phyloP scores from a whole-genome alignment of 306 rosid species.

The Fagus sylvatica region DNA sequence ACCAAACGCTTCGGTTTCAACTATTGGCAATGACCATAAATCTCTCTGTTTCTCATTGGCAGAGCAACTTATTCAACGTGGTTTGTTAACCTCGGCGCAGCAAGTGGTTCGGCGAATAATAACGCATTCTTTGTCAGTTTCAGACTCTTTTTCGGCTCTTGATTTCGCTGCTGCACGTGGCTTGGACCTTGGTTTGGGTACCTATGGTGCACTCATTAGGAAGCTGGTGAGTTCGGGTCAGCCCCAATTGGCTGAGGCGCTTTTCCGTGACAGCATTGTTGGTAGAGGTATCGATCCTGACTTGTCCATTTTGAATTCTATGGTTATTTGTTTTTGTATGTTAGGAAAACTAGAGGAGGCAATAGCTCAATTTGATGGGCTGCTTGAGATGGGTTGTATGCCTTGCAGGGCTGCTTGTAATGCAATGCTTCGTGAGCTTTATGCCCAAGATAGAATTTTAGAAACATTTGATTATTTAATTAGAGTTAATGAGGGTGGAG shows the following conservation, averaged over 20 bases:
- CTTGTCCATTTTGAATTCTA: conserved; percentile 30
- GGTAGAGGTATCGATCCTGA: conserved; percentile 29
- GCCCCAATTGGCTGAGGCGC: conserved; percentile 41
- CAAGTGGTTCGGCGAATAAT: conserved; percentile 37
- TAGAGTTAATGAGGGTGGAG: conserved; percentile 26
- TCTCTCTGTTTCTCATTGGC: conserved; percentile 28
- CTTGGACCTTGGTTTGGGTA: conserved; percentile 34
- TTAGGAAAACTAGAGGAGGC: conserved; percentile 49
- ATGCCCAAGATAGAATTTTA: conserved; percentile 28
- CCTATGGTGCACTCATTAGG: conserved; percentile 36
- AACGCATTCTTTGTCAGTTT: conserved; percentile 23
- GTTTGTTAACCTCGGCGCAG: conserved; percentile 34
- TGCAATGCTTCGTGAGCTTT: conserved; percentile 31
- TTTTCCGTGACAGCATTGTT: conserved; percentile 22
- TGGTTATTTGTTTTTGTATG: conserved; percentile 40
- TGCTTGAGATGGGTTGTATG: conserved; percentile 22
- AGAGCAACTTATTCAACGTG: conserved; percentile 35
- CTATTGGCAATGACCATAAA: conserved; percentile 26
- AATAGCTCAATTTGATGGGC: conserved; percentile 27
- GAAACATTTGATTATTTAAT: conserved; percentile 39
- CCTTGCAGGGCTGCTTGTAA: conserved; percentile 36
- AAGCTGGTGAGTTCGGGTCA: conserved; percentile 34
- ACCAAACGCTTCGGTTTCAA: conserved; percentile 1
- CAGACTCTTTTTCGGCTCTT: conserved; percentile 29
- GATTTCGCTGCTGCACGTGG: conserved; percentile 31